Conservation (phyloP, 345 rosid species). For the Dovyalis caffra region DNA sequence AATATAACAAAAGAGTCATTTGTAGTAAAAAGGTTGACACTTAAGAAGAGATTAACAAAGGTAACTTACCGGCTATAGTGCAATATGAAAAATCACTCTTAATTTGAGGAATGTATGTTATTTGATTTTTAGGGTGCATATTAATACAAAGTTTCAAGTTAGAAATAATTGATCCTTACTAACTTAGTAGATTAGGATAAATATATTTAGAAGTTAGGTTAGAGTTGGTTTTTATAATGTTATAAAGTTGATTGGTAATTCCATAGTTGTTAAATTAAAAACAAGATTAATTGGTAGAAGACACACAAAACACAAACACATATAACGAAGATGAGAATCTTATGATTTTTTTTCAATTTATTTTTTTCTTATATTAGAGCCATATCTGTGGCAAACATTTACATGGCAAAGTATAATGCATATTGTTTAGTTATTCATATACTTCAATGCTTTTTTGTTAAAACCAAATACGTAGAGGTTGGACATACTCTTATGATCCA, state of each 20-base stretch:
- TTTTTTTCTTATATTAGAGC: conserved; percentile 6
- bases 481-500: not conserved
- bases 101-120: not conserved
- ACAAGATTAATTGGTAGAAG: not conserved
- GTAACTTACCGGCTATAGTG: conserved; percentile 26
- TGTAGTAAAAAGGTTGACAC: conserved; percentile 34
- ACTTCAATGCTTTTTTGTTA: not conserved
- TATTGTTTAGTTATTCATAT: not conserved
- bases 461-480: not conserved
- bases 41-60: conserved; percentile 57
- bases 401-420: not conserved
- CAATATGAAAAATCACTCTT: not conserved
- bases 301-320: not conserved
- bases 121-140: not conserved
- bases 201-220: not conserved
- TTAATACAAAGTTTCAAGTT: not conserved
- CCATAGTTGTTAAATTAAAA: not conserved
- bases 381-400: not conserved
- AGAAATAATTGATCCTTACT: not conserved
- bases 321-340: not conserved
- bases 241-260: not conserved
- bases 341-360: no score
- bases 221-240: not conserved
- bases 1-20: conserved; percentile 24
- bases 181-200: no score